Base-by-base conservation (phyloP, 1,284 basidiomycete genomes). In the Dichomitus squalens region DNA sequence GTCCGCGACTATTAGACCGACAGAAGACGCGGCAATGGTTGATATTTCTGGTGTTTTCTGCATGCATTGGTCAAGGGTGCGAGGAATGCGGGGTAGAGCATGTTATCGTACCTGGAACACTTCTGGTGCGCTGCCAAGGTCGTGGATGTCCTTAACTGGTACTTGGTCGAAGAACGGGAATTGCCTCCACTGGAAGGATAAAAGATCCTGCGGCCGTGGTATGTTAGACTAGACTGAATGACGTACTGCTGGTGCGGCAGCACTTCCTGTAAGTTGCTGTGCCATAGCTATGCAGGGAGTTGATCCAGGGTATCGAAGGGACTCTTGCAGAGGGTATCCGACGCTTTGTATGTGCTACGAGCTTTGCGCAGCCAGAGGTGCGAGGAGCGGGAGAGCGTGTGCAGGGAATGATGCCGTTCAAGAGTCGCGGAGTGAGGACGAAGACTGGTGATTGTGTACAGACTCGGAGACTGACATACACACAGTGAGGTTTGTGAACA, bases 81-180 rank as follows among this genome's bases (percentile, higher is more conserved):
- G 38, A 27, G 34, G 52, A 18, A 27, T 38, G 14, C 20, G 31
- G 40, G 23, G 49, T 20, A 20, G 43, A 40, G 18, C 7, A 8
- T 25, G 21, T n/a, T 23, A 12, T 56, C 65, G 40, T 65, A 90
- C 91, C 72, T 88, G 88, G 78, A 96, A 87, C 23, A 92, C 79
- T 55, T 90, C 85, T 0, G 93, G 93, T 2, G 87, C 75, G 55
- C 81, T 85, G 0, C 83, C 82, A 7, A 91, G 75, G 69, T 96
- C 92, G 65, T 95, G 87, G 1, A 82, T 75, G 69, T 95, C 94
- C 71, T 87, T 93, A 61, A 96, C 86, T 6, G 84, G 81, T 3
- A 84, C 80, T 11, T 79, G 76, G 61, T 92, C 85, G 66, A 93
- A 93, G 82, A 93, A 93, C 1, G 84, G 80, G 75, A 95, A 95